Evolutionary conservation across 352 stramenopile genomes (phyloP), one percentile per base, ranked within the genome.

Genomic region (Phytophthora fragariaefolia): DNA sequence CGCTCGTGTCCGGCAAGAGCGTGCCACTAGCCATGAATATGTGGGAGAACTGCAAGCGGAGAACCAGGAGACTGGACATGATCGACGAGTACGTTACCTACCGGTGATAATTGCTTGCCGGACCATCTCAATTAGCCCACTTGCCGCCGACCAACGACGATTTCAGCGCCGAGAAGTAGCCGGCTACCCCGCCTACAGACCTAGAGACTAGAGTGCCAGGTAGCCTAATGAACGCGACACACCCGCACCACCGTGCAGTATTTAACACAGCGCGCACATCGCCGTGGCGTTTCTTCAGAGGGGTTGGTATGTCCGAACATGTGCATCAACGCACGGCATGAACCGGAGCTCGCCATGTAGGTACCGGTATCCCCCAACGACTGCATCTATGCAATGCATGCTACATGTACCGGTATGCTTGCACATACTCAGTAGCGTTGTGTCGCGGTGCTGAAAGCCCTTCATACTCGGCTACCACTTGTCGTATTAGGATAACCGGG

Each of bases 41-140:
- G 79, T 83, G 74, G 76, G 58, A 70, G 43, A 79, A 78, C 50
- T 65, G 61, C 45, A 85, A 83, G 76, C 71, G 74, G 43, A 72
- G 71, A 32, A 46, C 59, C 18, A 68, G 67, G 58, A 66, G 68
- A 46, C 64, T 85, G 12, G 69, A 85, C 66, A 70, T 73, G 58
- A 82, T 85, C 61, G 63, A 81, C 52, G 77, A 85, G 61, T 60
- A 76, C 49, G 66, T 81, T 38, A 58, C 53, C 15, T 85, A 85
- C 45, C 61, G 61, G 43, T 72, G 45, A 61, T 34, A 47, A n/a
- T n/a, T 23, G 17, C 17, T 45, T n/a, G 38, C 17, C n/a, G 30
- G 12, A 38, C 22, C 17, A 46, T 71, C 50, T 30, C 4, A 61
- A 32, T 49, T 43, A 65, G 51, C n/a, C 20, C 49, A 8, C 48